phyloP scores from a whole-genome alignment of 2,329 filamentous ascomycete species.

The Fusarium humuli region DNA sequence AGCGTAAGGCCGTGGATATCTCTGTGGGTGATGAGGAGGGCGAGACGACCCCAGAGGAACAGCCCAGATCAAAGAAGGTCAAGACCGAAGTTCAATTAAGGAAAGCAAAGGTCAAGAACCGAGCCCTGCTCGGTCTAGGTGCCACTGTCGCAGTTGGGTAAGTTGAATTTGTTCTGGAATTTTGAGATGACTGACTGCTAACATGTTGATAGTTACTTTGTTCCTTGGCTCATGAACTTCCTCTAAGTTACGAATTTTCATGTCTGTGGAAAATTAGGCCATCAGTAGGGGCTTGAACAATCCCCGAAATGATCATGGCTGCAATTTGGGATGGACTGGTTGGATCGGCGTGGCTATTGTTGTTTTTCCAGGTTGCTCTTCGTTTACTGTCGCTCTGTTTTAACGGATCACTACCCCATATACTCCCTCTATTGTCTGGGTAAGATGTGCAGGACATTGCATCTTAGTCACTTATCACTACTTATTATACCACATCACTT shows the following conservation, averaged over 20 bases:
- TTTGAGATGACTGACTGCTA: constrained; percentile 19
- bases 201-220: constrained; percentile 55
- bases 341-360: constrained; percentile 48
- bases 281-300: constrained; percentile 10
- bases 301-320: constrained; percentile 38
- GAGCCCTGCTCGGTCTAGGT: constrained; percentile 86
- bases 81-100: constrained; percentile 84
- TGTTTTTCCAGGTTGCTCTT: constrained; percentile 34
- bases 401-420: constrained; percentile 39
- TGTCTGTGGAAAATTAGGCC: constrained; percentile 33
- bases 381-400: constrained; percentile 30
- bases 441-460: constrained; percentile 24
- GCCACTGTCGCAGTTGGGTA: constrained; percentile 92
- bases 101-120: constrained; percentile 86
- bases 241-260: constrained; percentile 53
- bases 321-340: constrained; percentile 40
- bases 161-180: constrained; percentile 55
- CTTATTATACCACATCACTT: constrained; percentile 39
- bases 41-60: constrained; percentile 53
- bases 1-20: constrained; percentile 81
- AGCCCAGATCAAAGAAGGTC: constrained; percentile 76
- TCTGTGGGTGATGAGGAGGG: constrained; percentile 65
- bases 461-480: constrained; percentile 10
- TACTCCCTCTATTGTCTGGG: constrained; percentile 14
- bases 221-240: constrained; percentile 65